phyloP scores from a whole-genome alignment of 768 basidiomycete species.

The Suillus discolor region DNA sequence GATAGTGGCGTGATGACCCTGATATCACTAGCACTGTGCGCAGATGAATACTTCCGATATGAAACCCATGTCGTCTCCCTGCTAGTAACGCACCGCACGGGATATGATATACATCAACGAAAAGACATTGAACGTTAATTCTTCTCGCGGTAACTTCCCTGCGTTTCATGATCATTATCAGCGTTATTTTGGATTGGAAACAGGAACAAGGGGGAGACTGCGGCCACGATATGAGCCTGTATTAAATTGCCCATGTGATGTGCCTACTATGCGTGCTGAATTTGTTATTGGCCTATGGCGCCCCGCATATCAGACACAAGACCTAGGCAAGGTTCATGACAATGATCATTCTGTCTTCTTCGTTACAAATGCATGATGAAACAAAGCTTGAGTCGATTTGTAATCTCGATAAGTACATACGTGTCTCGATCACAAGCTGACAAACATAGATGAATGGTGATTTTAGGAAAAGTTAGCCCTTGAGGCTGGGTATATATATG shows the following conservation, averaged over 20 bases:
- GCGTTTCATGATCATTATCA: neutral
- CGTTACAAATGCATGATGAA: neutral
- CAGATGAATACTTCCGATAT: conserved; percentile 3
- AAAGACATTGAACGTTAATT: neutral
- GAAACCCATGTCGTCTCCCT: neutral
- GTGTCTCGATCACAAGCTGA: neutral
- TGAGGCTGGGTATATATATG: neutral
- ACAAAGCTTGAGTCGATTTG: neutral
- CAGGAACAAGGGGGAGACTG: neutral
- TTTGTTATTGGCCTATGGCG: neutral
- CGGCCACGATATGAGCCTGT: neutral
- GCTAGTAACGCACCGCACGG: neutral
- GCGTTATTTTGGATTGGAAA: neutral
- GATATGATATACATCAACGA: neutral
- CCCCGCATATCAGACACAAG: neutral
- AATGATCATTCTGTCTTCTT: neutral
- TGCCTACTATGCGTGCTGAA: neutral
- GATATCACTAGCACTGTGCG: neutral
- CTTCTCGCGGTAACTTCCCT: neutral
- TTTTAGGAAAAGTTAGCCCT: neutral
- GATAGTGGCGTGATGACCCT: neutral
- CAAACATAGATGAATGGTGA: neutral
- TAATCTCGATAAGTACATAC: neutral
- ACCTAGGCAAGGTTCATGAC: neutral
- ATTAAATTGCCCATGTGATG: neutral